These are phyloP conservation scores for Pythium phragmitis DNA, from an alignment of 352 stramenopile species.

Conservation along the genomic window DNA sequence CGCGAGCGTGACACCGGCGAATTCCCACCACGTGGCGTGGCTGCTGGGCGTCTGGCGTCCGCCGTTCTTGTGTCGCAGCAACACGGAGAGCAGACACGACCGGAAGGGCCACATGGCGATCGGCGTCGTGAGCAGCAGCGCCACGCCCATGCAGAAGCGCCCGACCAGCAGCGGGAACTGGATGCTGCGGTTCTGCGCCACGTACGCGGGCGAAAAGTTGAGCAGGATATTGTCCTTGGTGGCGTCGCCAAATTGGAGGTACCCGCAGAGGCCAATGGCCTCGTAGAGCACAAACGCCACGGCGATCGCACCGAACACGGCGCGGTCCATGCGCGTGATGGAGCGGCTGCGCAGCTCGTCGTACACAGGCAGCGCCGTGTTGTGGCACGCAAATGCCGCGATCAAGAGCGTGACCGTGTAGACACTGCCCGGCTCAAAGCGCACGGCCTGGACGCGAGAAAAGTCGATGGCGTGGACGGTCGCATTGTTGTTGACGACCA, in stretches of 20 bases:
- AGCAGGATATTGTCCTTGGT: conserved; percentile 77
- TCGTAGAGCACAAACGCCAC: conserved; percentile 74
- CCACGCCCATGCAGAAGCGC: conserved; percentile 62
- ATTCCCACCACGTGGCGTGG: conserved; percentile 44
- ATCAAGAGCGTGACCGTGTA: conserved; percentile 80
- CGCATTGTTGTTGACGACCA: conserved; percentile 25
- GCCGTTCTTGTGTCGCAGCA: conserved; percentile 61
- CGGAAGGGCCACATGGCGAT: conserved; percentile 82
- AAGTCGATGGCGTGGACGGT: conserved; percentile 25
- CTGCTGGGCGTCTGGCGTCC: conserved; percentile 65
- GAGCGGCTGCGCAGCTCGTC: conserved; percentile 61
- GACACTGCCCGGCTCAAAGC: conserved; percentile 55
- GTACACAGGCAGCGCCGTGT: conserved; percentile 76
- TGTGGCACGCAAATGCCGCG: conserved; percentile 73
- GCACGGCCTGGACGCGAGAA: conserved; percentile 41
- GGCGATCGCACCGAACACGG: conserved; percentile 55
- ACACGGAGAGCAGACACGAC: conserved; percentile 67
- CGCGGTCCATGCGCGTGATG: conserved; percentile 60
- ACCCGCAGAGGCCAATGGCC: conserved; percentile 63
- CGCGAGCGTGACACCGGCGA: conserved; percentile 45
- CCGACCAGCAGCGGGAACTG: conserved; percentile 50
- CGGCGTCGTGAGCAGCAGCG: conserved; percentile 59
- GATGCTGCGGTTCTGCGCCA: conserved; percentile 41
- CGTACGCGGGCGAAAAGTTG: conserved; percentile 72
- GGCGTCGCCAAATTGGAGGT: conserved; percentile 60